These are phyloP conservation scores for Candida mattraensis DNA, from an alignment of 805 yeast genomes.

Conservation along the genomic window DNA sequence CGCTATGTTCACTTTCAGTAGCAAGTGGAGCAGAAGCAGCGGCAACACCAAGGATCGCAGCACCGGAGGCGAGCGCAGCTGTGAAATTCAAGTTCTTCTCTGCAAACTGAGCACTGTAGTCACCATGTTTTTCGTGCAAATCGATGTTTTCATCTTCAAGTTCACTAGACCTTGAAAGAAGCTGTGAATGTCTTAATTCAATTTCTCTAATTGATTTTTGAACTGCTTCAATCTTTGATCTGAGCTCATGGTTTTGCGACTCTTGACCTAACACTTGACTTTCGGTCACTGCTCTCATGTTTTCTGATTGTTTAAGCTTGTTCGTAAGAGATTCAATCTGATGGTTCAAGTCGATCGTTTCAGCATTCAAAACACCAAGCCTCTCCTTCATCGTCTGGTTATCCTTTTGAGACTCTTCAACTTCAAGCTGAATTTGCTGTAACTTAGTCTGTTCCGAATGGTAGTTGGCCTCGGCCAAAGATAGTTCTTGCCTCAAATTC, in stretches of 20 bases:
- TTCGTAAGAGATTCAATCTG: slow-evolving; percentile 52
- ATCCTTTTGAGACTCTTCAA: slow-evolving; percentile 68
- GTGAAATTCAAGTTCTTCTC: slow-evolving; percentile 32
- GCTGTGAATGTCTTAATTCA: slow-evolving; percentile 25
- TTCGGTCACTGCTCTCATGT: slow-evolving; percentile 61
- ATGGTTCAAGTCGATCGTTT: slow-evolving; percentile 56
- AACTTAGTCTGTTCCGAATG: slow-evolving; percentile 68
- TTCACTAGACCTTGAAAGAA: slow-evolving; percentile 21
- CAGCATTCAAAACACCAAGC: slow-evolving; percentile 65
- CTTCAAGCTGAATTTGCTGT: slow-evolving; percentile 55
- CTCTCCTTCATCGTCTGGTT: slow-evolving; percentile 67
- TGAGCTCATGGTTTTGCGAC: slow-evolving; percentile 42
- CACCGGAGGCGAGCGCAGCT: slow-evolving; percentile 31
- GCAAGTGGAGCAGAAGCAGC: slow-evolving; percentile 22
- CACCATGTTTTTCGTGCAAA: slow-evolving; percentile 36
- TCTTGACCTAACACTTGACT: slow-evolving; percentile 68
- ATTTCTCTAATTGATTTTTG: slow-evolving; percentile 28
- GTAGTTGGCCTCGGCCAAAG: slow-evolving; percentile 75
- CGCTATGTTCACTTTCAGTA: slow-evolving; percentile 11
- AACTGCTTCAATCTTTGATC: slow-evolving; percentile 24
- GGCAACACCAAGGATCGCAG: slow-evolving; percentile 24
- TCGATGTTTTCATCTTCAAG: slow-evolving; percentile 42
- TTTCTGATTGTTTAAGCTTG: slow-evolving; percentile 61
- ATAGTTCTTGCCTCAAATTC: slow-evolving; percentile 65
- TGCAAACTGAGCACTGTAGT: slow-evolving; percentile 32